Percentiles rank a stretch among this genome's conserved stretches.
These are phyloP conservation scores for Fusarium sterilihyphosum DNA, from an alignment of 2,329 filamentous ascomycete species.

Conservation along the genomic window DNA sequence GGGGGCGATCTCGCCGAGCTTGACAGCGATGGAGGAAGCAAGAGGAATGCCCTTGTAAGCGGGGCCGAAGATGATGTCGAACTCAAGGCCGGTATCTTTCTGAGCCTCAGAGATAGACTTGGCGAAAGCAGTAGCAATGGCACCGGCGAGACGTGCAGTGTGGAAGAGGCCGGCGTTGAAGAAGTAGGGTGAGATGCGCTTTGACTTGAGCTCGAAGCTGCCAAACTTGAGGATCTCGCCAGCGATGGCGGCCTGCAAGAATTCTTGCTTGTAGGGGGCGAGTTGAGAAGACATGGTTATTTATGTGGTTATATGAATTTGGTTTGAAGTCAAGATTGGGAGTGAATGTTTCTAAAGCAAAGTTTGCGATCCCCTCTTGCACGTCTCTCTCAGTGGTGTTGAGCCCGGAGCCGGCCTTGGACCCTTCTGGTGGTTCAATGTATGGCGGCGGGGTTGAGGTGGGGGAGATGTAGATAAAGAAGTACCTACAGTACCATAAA, in stretches of 20 bases:
- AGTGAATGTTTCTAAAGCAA: constrained; percentile 16
- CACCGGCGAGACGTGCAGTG: constrained; percentile 78
- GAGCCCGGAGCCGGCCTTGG: constrained; percentile 25
- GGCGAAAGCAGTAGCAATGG: constrained; percentile 86
- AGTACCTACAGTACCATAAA: not conserved
- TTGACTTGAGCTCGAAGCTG: constrained; percentile 90
- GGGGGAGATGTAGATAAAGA: constrained; percentile 26
- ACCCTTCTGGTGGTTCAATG: constrained; percentile 21
- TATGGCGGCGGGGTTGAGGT: constrained; percentile 35
- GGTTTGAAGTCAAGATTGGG: not conserved
- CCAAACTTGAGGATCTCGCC: constrained; percentile 82
- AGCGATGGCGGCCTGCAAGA: constrained; percentile 74
- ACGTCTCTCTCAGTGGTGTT: constrained; percentile 23
- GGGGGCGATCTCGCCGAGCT: constrained; percentile 76
- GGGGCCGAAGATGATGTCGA: constrained; percentile 92
- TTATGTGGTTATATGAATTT: not conserved
- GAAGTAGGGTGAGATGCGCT: constrained; percentile 93
- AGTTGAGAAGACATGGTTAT: constrained; percentile 56
- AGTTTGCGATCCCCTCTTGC: constrained; percentile 35
- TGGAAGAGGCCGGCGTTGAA: constrained; percentile 96
- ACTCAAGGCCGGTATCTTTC: constrained; percentile 58
- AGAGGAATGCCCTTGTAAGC: constrained; percentile 98
- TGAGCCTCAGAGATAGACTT: constrained; percentile 65
- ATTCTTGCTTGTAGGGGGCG: constrained; percentile 74
- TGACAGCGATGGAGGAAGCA: constrained; percentile 79